Evolutionary conservation across 2,329 filamentous ascomycete genomes (phyloP), one percentile per base, ranked within the genome.

Genomic region (Venturia oleaginea): DNA sequence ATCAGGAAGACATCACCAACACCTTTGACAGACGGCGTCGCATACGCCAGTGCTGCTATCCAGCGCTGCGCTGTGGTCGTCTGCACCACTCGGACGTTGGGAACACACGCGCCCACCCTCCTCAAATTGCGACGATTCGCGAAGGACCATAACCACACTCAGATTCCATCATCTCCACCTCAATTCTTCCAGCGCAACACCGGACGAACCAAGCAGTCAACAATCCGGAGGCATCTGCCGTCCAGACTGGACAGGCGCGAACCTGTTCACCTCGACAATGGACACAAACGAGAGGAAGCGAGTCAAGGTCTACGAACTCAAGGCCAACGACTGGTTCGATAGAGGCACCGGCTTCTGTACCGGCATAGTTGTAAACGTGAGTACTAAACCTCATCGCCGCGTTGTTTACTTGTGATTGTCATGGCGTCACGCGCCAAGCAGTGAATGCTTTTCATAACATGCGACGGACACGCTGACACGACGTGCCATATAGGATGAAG

Each of bases 331-430:
- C 48, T 63, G 94, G 94, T 97, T 93, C 75, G 94, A 99, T 79
- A 85, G 93, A 72, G 94, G 94, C 68, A 99, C 94, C 59, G 94
- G 94, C 67, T 97, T 97, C 77, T 97, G 94, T 76, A 90, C 86
- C 66, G 92, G 92, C 59, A 83, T 86, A 68, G 84, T 89, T 68
- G 78, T 87, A 68, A 83, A 86, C 75, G 90, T 94, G 84, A 76
- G 89, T 76, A 64, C 61, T 8, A 30, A 17, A 4, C 11, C 30
- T 24, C 24, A 27, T 22, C 30, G 34, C 51, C 51, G 51, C 51
- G 27, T 57, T 57, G 51, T 57, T 57, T 60, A 27, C 34, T 40
- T 60, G n/a, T 24, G 42, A 48, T 15, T 32, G 42, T 19, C 24
- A 60, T 60, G 46, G 57, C 62, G 62, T 61, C 59, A 42, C 38